Conservation (phyloP, 352 stramenopile species). For the Globisporangium apiculatum region DNA sequence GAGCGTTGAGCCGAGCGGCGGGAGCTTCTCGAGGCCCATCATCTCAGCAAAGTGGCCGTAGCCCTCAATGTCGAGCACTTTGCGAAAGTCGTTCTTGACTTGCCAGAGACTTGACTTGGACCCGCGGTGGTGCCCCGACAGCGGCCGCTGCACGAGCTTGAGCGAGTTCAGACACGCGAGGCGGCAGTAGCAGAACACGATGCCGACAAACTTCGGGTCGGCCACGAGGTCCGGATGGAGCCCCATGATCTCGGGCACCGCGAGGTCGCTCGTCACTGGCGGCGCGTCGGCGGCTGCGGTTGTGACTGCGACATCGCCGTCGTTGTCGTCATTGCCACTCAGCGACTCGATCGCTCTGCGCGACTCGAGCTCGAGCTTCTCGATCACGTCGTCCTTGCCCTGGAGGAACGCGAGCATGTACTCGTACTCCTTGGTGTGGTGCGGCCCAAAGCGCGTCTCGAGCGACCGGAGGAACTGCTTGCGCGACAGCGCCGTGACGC, state of each 20-base stretch:
- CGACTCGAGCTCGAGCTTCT: constrained; percentile 51
- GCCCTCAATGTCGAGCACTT: constrained; percentile 74
- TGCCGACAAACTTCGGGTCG: constrained; percentile 67
- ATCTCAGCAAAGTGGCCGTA: constrained; percentile 67
- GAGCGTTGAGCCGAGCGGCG: not conserved
- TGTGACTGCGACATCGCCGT: no score
- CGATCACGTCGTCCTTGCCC: constrained; percentile 61
- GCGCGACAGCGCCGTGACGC: constrained; percentile 60
- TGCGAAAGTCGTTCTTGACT: constrained; percentile 77
- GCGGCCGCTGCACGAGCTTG: constrained; percentile 60
- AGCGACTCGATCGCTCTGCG: constrained; percentile 19
- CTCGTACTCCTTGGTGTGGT: constrained; percentile 51
- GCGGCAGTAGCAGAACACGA: constrained; percentile 79
- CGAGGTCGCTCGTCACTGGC: constrained; percentile 20
- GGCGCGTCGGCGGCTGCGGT: not conserved
- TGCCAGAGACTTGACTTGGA: constrained; percentile 74
- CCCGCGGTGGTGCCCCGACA: constrained; percentile 34
- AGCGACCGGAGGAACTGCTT: constrained; percentile 77
- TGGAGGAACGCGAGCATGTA: constrained; percentile 73
- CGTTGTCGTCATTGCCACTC: not conserved
- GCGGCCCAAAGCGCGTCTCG: constrained; percentile 53
- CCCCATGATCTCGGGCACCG: constrained; percentile 69
- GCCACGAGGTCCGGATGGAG: constrained; percentile 66
- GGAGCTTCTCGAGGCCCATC: constrained; percentile 54
- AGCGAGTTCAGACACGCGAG: constrained; percentile 79